Evolutionary conservation across 805 yeast genomes (phyloP).

Genomic region (Wickerhamomyces strasburgensis): DNA sequence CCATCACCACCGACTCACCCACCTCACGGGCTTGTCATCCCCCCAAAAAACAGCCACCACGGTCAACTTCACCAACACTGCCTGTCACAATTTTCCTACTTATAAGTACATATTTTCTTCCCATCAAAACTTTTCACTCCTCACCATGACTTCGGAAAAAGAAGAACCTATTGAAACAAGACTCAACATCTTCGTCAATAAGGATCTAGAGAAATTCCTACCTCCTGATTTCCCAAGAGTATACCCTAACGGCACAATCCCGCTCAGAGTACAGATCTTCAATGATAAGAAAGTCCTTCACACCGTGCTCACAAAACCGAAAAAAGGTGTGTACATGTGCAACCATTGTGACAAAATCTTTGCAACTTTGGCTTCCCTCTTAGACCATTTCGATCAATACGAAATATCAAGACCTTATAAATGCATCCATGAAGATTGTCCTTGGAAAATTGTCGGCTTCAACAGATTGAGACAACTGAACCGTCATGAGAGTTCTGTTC

Average conservation of each 20-base stretch:
- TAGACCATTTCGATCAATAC: conserved; percentile 32
- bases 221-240: conserved; percentile 24
- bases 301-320: conserved; percentile 24
- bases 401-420: conserved; percentile 29
- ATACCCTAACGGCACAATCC: conserved; percentile 21
- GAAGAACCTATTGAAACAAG: neutral
- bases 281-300: conserved; percentile 29
- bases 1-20: no score
- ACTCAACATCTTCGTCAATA: neutral
- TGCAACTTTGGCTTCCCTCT: conserved; percentile 27
- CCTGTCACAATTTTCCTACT: no score
- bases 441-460: conserved; percentile 40
- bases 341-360: conserved; percentile 33
- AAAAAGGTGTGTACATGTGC: conserved; percentile 35
- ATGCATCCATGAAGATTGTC: conserved; percentile 32
- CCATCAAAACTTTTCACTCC: neutral
- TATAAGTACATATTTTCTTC: neutral
- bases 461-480: conserved; percentile 30
- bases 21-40: no score
- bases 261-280: conserved; percentile 26
- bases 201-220: conserved; percentile 14
- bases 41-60: no score
- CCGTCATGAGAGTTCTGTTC: conserved; percentile 28
- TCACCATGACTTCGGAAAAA: neutral
- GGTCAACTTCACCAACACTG: no score